phyloP scores from a whole-genome alignment of 768 basidiomycete species.

The Melanogaster broomeanus region DNA sequence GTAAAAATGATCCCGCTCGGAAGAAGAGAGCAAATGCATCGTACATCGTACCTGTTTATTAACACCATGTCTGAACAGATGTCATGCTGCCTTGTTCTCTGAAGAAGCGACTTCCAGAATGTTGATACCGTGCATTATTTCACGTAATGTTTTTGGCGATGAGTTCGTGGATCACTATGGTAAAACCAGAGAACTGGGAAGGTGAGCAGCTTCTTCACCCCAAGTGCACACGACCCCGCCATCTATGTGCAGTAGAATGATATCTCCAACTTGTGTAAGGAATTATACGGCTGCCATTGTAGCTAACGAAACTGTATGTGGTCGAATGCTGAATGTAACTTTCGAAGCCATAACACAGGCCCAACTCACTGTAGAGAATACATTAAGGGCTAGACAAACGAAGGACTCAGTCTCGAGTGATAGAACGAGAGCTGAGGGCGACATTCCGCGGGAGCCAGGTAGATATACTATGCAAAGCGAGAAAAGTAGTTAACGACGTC shows the following conservation, averaged over 20 bases:
- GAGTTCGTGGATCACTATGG: conserved; percentile 94
- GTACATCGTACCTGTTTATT: neutral
- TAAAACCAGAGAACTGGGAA: conserved; percentile 95
- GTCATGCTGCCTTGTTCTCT: conserved; percentile 78
- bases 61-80: conserved; percentile 32
- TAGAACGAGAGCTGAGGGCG: no score
- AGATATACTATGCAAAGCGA: no score
- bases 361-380: no score
- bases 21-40: conserved; percentile 56
- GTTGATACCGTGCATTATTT: conserved; percentile 76
- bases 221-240: conserved; percentile 7
- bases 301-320: neutral
- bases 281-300: neutral
- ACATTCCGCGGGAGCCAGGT: no score
- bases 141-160: conserved; percentile 85
- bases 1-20: conserved; percentile 50
- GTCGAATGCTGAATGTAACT: neutral
- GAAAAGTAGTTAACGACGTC: no score
- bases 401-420: no score
- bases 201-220: conserved; percentile 47
- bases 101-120: conserved; percentile 80
- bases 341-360: no score
- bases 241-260: conserved; percentile 68
- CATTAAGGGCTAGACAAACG: no score
- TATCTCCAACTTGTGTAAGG: conserved; percentile 78